These are phyloP conservation scores for Paramecium biaurelia DNA, from an alignment of 73 alveolate genomes.

Conservation along the genomic window DNA sequence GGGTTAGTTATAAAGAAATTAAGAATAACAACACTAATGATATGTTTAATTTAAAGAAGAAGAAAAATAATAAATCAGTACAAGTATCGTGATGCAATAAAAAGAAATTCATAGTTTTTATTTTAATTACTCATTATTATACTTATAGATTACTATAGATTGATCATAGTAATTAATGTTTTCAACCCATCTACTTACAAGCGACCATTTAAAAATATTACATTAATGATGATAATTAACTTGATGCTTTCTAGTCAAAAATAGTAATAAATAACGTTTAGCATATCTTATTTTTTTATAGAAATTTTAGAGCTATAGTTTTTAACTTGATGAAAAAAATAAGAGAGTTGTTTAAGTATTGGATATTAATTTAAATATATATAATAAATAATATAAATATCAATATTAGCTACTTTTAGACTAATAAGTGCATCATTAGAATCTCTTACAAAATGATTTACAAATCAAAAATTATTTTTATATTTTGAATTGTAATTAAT, in stretches of 20 bases:
- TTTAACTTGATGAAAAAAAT: neutral
- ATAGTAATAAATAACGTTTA: neutral
- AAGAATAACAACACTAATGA: neutral
- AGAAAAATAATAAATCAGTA: neutral
- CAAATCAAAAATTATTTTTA: neutral
- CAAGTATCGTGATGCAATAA: neutral
- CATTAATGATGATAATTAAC: neutral
- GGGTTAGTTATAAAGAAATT: neutral
- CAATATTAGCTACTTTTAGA: no score
- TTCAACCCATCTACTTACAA: neutral
- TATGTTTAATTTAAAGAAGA: neutral
- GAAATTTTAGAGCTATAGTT: neutral
- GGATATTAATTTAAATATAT: no score
- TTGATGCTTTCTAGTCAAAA: neutral
- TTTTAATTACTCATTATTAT: neutral
- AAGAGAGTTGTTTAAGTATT: neutral
- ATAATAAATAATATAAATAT: no score
- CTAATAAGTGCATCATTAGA: neutral
- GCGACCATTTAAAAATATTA: neutral
- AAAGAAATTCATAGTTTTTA: neutral
- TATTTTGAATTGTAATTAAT: neutral
- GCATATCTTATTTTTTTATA: neutral
- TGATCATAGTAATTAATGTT: neutral
- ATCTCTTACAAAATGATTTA: neutral
- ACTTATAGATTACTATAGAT: neutral